These are phyloP conservation scores for Puccinia polysora DNA, from an alignment of 1,284 basidiomycete species.

Conservation along the genomic window DNA sequence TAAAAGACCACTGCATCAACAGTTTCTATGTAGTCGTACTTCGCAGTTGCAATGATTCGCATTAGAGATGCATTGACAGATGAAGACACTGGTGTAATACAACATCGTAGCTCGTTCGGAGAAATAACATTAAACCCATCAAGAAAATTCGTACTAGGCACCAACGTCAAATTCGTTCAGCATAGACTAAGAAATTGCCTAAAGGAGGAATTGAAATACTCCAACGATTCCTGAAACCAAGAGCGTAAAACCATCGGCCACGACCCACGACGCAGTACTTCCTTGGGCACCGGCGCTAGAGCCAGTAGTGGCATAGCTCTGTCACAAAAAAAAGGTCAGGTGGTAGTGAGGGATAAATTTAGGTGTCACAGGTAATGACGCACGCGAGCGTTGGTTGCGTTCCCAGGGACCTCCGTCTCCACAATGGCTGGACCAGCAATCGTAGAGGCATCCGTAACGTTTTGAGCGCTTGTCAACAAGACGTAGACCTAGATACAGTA, in stretches of 20 bases:
- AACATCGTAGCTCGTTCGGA: no score
- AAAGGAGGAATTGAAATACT: background rate
- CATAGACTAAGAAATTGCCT: background rate
- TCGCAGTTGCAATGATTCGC: no score
- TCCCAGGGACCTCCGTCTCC: constrained; percentile 23
- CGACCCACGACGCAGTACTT: background rate
- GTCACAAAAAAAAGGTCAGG: no score
- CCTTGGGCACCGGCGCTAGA: background rate
- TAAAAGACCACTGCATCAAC: no score
- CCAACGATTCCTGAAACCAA: background rate
- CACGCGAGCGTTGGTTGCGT: background rate
- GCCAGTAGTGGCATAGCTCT: background rate
- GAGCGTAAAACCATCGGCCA: background rate
- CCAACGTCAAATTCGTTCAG: background rate
- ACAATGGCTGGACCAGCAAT: constrained; percentile 33
- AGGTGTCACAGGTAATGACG: no score
- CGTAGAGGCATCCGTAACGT: constrained; percentile 25
- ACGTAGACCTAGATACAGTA: constrained; percentile 18
- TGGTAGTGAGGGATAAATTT: no score
- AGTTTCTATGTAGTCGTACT: no score
- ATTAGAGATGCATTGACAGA: background rate
- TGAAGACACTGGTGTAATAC: background rate
- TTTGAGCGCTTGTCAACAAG: constrained; percentile 24
- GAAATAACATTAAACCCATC: no score
- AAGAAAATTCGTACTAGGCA: no score